These are phyloP conservation scores for Astrocystis sublimbata DNA, from an alignment of 495 filamentous ascomycete genomes.

Conservation along the genomic window DNA sequence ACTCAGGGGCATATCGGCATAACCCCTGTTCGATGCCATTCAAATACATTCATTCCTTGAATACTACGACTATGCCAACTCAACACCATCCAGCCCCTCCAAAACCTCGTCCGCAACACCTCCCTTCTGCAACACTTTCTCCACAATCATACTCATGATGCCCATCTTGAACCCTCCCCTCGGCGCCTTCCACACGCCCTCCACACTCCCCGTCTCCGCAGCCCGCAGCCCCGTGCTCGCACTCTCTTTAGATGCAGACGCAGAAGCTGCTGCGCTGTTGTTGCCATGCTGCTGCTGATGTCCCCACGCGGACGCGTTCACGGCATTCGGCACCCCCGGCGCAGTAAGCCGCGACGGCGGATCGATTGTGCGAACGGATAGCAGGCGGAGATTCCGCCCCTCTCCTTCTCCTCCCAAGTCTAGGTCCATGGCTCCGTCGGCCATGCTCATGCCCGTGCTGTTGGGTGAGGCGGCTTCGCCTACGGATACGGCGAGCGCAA, in stretches of 20 bases:
- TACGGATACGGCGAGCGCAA: slow-evolving; percentile 77
- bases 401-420: slow-evolving; percentile 23
- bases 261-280: slow-evolving; percentile 20
- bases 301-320: slow-evolving; percentile 63
- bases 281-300: slow-evolving; percentile 20
- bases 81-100: slow-evolving; percentile 68
- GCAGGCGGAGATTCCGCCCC: slow-evolving; percentile 44
- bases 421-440: slow-evolving; percentile 24
- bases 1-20: not conserved
- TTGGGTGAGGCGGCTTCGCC: slow-evolving; percentile 31
- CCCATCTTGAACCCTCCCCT: slow-evolving; percentile 72
- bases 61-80: slow-evolving; percentile 48
- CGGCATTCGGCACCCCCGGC: slow-evolving; percentile 66
- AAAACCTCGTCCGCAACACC: slow-evolving; percentile 85
- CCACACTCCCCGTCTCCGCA: slow-evolving; percentile 57
- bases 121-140: slow-evolving; percentile 64
- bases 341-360: slow-evolving; percentile 59
- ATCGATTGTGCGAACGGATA: slow-evolving; percentile 68
- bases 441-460: too few relatives aligned
- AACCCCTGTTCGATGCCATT: too few relatives aligned
- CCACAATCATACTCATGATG: slow-evolving; percentile 65
- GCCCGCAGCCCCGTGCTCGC: slow-evolving; percentile 40
- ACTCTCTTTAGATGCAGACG: slow-evolving; percentile 45
- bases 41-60: too few relatives aligned
- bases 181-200: slow-evolving; percentile 77